Conservation (phyloP, 495 filamentous ascomycete genomes). For the Cercophora scortea region DNA sequence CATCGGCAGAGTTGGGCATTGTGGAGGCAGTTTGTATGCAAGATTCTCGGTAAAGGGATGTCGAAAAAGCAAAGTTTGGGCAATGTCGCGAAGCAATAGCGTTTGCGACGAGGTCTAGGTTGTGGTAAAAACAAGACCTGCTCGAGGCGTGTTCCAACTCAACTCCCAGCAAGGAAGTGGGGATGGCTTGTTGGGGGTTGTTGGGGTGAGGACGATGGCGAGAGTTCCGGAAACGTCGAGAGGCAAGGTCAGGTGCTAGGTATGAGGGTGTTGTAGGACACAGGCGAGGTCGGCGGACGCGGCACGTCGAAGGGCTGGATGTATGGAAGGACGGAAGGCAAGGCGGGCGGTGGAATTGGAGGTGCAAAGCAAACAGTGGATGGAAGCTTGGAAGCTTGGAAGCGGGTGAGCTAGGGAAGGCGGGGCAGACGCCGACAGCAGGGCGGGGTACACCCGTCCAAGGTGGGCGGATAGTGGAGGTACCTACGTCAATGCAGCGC, state of each 20-base stretch:
- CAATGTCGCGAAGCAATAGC: too few species aligned
- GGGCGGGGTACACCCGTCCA: slow-evolving; percentile 11
- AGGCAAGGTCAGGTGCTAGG: background rate
- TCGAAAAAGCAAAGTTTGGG: too few species aligned
- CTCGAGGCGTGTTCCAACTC: too few species aligned
- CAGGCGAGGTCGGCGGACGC: background rate
- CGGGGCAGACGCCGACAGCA: slow-evolving; percentile 14
- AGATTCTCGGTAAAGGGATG: too few species aligned
- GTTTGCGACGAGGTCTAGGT: too few species aligned
- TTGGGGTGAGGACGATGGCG: background rate
- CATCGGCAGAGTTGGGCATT: slow-evolving; percentile 22
- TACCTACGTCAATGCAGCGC: background rate
- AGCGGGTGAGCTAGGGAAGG: slow-evolving; percentile 4
- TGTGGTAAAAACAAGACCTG: too few species aligned
- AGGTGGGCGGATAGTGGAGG: too few species aligned
- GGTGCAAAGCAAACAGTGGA: background rate
- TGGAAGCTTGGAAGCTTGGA: background rate
- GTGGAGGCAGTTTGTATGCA: slow-evolving; percentile 1
- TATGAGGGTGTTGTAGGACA: background rate
- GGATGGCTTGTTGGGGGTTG: background rate
- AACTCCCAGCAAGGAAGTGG: too few species aligned
- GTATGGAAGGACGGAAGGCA: background rate
- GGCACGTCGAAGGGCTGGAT: background rate
- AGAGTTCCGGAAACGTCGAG: too few species aligned
- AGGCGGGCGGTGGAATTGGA: background rate